These are phyloP conservation scores for Schwanniomyces polymorphus DNA, from an alignment of 805 yeast genomes.

Conservation along the genomic window DNA sequence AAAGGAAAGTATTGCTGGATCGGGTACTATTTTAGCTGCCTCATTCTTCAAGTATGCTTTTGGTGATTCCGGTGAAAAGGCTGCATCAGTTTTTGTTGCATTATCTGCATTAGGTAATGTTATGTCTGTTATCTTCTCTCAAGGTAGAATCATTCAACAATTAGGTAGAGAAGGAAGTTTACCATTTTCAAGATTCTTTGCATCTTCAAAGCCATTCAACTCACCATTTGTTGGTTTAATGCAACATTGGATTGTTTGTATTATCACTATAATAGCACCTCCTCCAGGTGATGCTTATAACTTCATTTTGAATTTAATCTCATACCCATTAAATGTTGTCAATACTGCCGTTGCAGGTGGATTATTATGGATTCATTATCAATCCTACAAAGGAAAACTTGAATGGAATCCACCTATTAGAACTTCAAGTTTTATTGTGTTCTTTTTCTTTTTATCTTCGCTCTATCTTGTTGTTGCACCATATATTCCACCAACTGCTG, in stretches of 20 bases:
- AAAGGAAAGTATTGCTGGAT: slow-evolving; percentile 53
- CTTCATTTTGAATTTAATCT: slow-evolving; percentile 73
- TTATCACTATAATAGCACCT: slow-evolving; percentile 67
- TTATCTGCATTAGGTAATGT: slow-evolving; percentile 82
- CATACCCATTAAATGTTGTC: slow-evolving; percentile 79
- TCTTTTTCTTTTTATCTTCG: slow-evolving; percentile 65
- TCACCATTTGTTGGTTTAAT: slow-evolving; percentile 73
- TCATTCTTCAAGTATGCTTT: slow-evolving; percentile 72
- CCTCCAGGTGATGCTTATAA: slow-evolving; percentile 90
- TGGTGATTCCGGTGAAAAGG: slow-evolving; percentile 66
- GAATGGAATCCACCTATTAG: slow-evolving; percentile 73
- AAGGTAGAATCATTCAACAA: slow-evolving; percentile 78
- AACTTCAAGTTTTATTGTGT: slow-evolving; percentile 61
- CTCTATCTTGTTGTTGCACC: slow-evolving; percentile 74
- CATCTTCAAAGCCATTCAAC: slow-evolving; percentile 68
- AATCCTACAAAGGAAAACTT: slow-evolving; percentile 46
- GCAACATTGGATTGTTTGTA: slow-evolving; percentile 76
- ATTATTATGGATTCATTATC: slow-evolving; percentile 56
- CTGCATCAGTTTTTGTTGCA: slow-evolving; percentile 78
- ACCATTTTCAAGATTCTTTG: slow-evolving; percentile 72
- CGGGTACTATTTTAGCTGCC: slow-evolving; percentile 76
- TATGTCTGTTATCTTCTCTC: slow-evolving; percentile 75
- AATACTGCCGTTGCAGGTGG: slow-evolving; percentile 66
- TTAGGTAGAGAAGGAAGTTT: slow-evolving; percentile 80
- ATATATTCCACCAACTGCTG: slow-evolving; percentile 68